Evolutionary conservation across 1,284 basidiomycete genomes (phyloP), one percentile per base, ranked within the genome.

Genomic region (Cerioporus squamosus): DNA sequence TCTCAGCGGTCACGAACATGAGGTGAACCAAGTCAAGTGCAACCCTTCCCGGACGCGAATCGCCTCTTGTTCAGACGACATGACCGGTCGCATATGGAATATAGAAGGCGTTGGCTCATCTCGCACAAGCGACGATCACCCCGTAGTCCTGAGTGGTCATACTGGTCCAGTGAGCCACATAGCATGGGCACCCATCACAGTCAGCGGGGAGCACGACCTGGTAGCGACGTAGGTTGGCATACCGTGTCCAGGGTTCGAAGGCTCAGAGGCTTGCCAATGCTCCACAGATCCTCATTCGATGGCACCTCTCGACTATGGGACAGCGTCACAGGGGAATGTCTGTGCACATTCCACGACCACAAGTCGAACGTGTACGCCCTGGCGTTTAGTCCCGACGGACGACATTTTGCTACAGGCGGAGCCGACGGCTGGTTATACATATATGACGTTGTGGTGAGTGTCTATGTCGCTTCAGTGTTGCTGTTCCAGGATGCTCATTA

Each of bases 1-100:
- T 15, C 51, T 33, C 57, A 92, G 90, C 43, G 91, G 90, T 0
- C 93, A 94, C 65, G 77, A 76, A 24, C 83, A 87, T 60, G 93
- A 94, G 72, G 82, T 94, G 63, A 94, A 93, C 67, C 85, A 88
- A 68, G 81, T 94, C 59, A 87, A 86, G 68, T 84, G 82, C 67
- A 91, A 90, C 61, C 78, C 84, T 14, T 78, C 81, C 33, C 77
- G 80, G 33, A 91, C 87, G 23, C 79, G 82, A 51, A 69, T 94
- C 48, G 91, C 90, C 36, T 90, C 91, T 2, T 90, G 90, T 70
- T 90, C 91, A 0, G 92, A 94, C 68, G 93, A 94, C 64, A 75
- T 77, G 55, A 90, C 88, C 1, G 87, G 88, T 24, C 85, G 90
- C 31, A 81, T 94, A 67, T 94, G 91, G 91, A 81, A 83, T 55